Evolutionary conservation across 1,139 yeast species (phyloP).

Genomic region (Meyerozyma smithsonii): DNA sequence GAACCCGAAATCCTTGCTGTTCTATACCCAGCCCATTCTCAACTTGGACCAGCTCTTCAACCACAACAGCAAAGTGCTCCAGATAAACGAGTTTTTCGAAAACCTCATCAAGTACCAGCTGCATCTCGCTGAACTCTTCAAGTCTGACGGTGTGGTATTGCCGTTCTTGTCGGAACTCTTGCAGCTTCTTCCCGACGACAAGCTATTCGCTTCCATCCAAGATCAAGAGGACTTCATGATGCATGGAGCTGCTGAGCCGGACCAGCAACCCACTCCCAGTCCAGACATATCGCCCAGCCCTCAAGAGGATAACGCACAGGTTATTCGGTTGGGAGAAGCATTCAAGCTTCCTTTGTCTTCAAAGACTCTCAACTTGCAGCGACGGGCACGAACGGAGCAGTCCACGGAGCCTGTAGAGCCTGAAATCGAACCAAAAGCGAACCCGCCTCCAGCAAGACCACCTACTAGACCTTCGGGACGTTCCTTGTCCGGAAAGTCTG

Average conservation of each 20-base stretch:
- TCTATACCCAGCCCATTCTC: slow-evolving; percentile 27
- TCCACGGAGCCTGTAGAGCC: not conserved
- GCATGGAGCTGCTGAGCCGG: slow-evolving; percentile 12
- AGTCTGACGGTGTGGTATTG: slow-evolving; percentile 15
- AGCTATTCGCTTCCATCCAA: slow-evolving; percentile 33
- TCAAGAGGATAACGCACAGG: slow-evolving; percentile 18
- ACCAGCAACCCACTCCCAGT: not conserved
- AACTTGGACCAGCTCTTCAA: slow-evolving; percentile 25
- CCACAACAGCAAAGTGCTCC: slow-evolving; percentile 22
- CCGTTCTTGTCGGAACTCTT: slow-evolving; percentile 33
- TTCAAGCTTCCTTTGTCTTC: slow-evolving; percentile 40
- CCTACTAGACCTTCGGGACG: slow-evolving; percentile 5
- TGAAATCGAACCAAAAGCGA: slow-evolving; percentile 1
- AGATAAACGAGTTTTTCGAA: slow-evolving; percentile 38
- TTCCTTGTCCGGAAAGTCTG: slow-evolving; percentile 14
- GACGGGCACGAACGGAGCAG: slow-evolving; percentile 14
- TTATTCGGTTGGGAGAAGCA: slow-evolving; percentile 33
- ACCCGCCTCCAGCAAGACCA: too few relatives aligned
- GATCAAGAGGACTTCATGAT: slow-evolving; percentile 29
- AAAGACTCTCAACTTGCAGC: slow-evolving; percentile 36
- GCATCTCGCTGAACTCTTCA: slow-evolving; percentile 23
- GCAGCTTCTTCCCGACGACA: slow-evolving; percentile 28
- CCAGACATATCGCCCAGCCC: not conserved
- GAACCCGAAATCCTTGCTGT: slow-evolving; percentile 10
- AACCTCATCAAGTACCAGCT: slow-evolving; percentile 32